Percentiles rank a stretch among this genome's conserved stretches.
Evolutionary conservation across 768 basidiomycete genomes (phyloP).

Genomic region (Leccinum barrowsii): DNA sequence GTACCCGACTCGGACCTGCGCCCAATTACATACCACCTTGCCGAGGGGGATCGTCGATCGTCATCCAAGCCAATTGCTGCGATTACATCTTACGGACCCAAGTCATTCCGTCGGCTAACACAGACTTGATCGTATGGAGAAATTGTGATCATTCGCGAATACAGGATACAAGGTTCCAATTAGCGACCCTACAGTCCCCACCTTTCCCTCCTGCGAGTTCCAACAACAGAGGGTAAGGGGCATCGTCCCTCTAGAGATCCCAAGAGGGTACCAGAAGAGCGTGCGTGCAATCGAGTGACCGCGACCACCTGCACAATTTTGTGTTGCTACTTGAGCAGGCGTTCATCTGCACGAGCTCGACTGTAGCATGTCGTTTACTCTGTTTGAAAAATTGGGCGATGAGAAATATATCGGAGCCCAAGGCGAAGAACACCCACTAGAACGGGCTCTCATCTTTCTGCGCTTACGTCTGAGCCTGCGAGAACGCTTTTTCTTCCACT

Average conservation of each 20-base stretch:
- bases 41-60: no score
- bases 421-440: constrained; percentile 56
- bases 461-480: constrained; percentile 90
- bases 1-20: neutral
- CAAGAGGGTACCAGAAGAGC: constrained; percentile 24
- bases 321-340: constrained; percentile 13
- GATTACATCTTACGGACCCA: neutral
- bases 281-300: constrained; percentile 22
- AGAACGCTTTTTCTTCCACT: constrained; percentile 96
- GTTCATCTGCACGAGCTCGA: constrained; percentile 27
- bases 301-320: constrained; percentile 13
- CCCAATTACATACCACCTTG: no score
- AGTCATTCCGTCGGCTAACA: neutral
- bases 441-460: constrained; percentile 95
- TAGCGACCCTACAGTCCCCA: constrained; percentile 24
- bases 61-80: neutral
- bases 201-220: constrained; percentile 19
- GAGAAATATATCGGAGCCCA: neutral
- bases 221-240: constrained; percentile 20
- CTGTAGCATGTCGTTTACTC: constrained; percentile 34
- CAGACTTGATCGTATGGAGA: neutral
- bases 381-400: constrained; percentile 14
- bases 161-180: constrained; percentile 23
- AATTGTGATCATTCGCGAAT: constrained; percentile 16
- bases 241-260: constrained; percentile 19